Base-by-base conservation (phyloP, 352 stramenopile species). In the Phytophthora foliorum region DNA sequence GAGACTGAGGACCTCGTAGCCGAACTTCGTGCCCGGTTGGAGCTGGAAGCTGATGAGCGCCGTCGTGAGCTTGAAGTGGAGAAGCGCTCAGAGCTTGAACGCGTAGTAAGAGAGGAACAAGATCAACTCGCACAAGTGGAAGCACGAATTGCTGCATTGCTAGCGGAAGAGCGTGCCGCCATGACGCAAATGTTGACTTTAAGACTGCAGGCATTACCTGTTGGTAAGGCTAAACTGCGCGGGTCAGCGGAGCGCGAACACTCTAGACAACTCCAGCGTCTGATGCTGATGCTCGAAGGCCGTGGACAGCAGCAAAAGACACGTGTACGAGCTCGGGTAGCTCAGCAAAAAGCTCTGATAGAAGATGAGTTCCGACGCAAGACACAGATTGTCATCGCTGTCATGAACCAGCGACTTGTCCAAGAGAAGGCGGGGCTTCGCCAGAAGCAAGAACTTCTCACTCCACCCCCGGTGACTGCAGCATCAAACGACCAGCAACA, bases 281-380 rank as follows among this genome's bases (percentile, higher is more conserved):
- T 90, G 10, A 56, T 78, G 4, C 45, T 90, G 21, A 88, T 89
- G 82, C 77, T 91, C 11, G 77, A 75, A 54, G 75, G 68, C 2
- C 62, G 67, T 19, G 75, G 65, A 32, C 61, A 61, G 5, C 77
- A 64, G 38, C 75, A 78, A 27, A 62, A 55, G 17, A 52, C 55
- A 29, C 75, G 74, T 0, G 57, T 86, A 21, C 56, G 49, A 36
- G 51, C 45, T 48, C 53, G 66, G 0, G 60, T 65, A 7, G 60
- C 46, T 3, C 76, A 78, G 57, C 67, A 77, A 24, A 57, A 54
- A 2, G 39, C 50, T 10, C 39, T 83, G 51, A 32, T 90, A n/a
- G 79, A 89, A 51, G 69, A 90, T 19, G 84, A 90, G 46, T 89
- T 74, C 29, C 50, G 66, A 1, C 77, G 79, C 9, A 90, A 88